Evolutionary conservation across 2,329 filamentous ascomycete species (phyloP), one percentile per base, ranked within the genome.

Genomic region (Penicillium freii): DNA sequence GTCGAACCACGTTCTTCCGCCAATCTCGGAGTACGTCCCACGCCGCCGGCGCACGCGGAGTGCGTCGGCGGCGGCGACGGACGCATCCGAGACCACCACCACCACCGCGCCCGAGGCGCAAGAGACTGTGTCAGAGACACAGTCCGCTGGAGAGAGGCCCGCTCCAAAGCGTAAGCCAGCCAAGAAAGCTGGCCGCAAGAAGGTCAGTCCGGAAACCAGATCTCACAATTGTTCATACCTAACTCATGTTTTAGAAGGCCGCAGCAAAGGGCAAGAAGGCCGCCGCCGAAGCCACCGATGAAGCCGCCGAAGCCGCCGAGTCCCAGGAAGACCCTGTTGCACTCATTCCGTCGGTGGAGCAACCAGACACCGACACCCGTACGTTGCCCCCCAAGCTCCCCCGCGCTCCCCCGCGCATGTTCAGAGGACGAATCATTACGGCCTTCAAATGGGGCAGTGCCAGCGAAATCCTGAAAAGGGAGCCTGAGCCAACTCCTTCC

Each of bases 1-100:
- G 54, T 76, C 73, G 31, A 72, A 76, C 57, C 69, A 70, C 23
- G 61, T 69, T 19, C 73, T 73, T 73, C 74, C 33, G 63, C 67
- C 27, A 69, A 75, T 43, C 10, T 36, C 45, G 45, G 53, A 59
- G 15, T 46, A 49, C 27, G 54, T 54, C 25, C 34, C 49, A n/a
- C 59, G 57, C 39, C 66, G 54, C 33, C 64, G 58, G 23, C 66
- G 59, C 29, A 36, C 50, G 42, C 61, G 62, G 27, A 60, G 59
- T 55, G 53, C 49, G n/a, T 66, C 64, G 29, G 56, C 57, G 47
- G 59, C 58, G 10, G 52, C 29, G 27, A 17, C 36, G 8, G 36
- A 42, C n/a, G 11, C 15, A 7, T 39, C 49, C 27, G 62, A 59
- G n/a, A 34, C 36, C 7, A 8, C 33, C 33, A 8, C 33, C 33